These are phyloP conservation scores for Exophiala sideris DNA, from an alignment of 2,329 filamentous ascomycete genomes.

Conservation along the genomic window DNA sequence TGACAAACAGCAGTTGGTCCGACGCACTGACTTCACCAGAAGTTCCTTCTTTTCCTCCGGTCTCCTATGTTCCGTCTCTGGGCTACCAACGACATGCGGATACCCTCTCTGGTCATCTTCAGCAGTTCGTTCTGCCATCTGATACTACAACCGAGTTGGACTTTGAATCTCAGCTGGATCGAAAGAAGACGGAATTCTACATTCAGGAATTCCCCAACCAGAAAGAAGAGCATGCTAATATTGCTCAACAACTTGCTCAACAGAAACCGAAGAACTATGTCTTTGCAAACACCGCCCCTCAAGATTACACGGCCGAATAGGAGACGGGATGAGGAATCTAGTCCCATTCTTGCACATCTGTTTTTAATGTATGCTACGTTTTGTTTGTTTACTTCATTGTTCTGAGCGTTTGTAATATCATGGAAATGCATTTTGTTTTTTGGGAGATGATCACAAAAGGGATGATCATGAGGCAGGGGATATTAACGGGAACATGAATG, in stretches of 20 bases:
- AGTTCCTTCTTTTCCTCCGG: constrained; percentile 35
- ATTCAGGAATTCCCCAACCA: constrained; percentile 46
- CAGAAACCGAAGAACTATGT: constrained; percentile 43
- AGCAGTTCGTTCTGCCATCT: constrained; percentile 25
- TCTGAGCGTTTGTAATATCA: constrained; percentile 18
- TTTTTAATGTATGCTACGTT: not conserved
- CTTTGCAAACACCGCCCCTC: constrained; percentile 43
- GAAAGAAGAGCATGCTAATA: constrained; percentile 41
- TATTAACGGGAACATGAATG: constrained; percentile 1
- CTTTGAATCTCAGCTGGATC: constrained; percentile 26
- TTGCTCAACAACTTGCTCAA: constrained; percentile 40
- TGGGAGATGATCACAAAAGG: not conserved
- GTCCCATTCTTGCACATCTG: not conserved
- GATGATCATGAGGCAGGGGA: not conserved
- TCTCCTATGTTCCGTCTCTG: constrained; percentile 37
- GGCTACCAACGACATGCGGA: constrained; percentile 31
- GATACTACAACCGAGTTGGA: constrained; percentile 20
- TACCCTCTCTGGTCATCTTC: constrained; percentile 35
- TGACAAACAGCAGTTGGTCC: constrained; percentile 42
- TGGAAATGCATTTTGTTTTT: not conserved
- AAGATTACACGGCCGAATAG: constrained; percentile 31
- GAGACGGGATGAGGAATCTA: not conserved
- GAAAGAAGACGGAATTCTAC: constrained; percentile 40
- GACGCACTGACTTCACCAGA: constrained; percentile 43
- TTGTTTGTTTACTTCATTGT: constrained; percentile 9